A percentile compares a stretch with the other conserved stretches of the same genome.
Evolutionary conservation across 768 basidiomycete species (phyloP).

Genomic region (Lepiota brunneoincarnata): DNA sequence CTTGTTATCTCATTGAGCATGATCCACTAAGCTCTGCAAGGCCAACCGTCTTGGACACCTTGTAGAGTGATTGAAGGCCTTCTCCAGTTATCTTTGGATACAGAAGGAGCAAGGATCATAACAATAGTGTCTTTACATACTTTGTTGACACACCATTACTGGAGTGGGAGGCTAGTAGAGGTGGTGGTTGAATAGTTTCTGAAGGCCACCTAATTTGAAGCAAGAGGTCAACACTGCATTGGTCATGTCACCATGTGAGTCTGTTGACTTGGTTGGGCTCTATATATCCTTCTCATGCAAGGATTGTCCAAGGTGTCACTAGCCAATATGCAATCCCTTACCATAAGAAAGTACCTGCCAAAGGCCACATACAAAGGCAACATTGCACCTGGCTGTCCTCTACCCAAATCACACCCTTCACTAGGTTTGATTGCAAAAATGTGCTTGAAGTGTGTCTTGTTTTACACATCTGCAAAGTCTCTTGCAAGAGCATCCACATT

Average conservation of each 20-base stretch:
- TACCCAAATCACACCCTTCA: slow-evolving; percentile 90
- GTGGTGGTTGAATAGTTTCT: slow-evolving; percentile 30
- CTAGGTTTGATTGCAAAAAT: slow-evolving; percentile 89
- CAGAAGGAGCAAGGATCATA: no score
- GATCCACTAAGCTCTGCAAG: no score
- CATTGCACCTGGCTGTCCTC: slow-evolving; percentile 85
- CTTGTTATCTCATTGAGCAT: no score
- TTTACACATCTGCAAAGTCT: slow-evolving; percentile 76
- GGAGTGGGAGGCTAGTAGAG: slow-evolving; percentile 56
- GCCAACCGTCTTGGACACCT: no score
- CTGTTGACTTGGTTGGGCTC: background rate
- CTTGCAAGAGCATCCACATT: slow-evolving; percentile 63
- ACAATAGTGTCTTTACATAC: slow-evolving; percentile 73
- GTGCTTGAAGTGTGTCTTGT: slow-evolving; percentile 78
- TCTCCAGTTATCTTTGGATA: no score
- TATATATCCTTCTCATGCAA: slow-evolving; percentile 1
- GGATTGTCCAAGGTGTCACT: slow-evolving; percentile 60
- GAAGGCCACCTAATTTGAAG: slow-evolving; percentile 76
- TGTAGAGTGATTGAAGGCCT: no score
- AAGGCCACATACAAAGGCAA: slow-evolving; percentile 78
- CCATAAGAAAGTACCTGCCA: slow-evolving; percentile 87
- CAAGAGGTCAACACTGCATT: slow-evolving; percentile 76
- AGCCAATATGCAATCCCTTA: slow-evolving; percentile 88
- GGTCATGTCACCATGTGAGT: slow-evolving; percentile 82
- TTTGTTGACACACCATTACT: slow-evolving; percentile 67